These are phyloP conservation scores for Biancaea sappan DNA, from an alignment of 306 rosid species.

Conservation along the genomic window DNA sequence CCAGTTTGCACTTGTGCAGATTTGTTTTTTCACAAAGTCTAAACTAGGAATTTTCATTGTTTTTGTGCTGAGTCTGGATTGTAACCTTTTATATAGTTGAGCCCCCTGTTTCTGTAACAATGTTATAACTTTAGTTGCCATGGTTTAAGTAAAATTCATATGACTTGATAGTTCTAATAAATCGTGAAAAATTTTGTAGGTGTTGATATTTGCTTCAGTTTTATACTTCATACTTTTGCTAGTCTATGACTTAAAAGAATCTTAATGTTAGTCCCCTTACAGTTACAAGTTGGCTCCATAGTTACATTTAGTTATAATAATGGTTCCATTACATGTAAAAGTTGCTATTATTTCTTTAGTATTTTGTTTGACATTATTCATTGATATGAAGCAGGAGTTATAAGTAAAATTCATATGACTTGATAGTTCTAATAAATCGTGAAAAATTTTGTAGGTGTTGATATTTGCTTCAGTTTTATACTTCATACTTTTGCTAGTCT, in stretches of 20 bases:
- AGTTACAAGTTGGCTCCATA: not conserved
- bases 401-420: too few relatives aligned
- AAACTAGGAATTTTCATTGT: not conserved
- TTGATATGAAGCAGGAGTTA: conserved; percentile 64
- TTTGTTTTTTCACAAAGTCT: not conserved
- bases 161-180: not conserved
- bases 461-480: not conserved
- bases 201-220: not conserved
- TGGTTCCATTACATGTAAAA: not conserved
- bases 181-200: not conserved
- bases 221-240: not conserved
- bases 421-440: not conserved
- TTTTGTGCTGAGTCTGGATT: not conserved
- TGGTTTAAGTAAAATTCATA: not conserved
- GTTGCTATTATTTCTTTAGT: not conserved
- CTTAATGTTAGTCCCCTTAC: not conserved
- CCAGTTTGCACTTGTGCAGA: not conserved
- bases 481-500: not conserved
- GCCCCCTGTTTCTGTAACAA: not conserved
- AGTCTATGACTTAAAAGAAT: not conserved
- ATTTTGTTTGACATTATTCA: conserved; percentile 22
- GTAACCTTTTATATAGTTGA: not conserved
- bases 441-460: not conserved
- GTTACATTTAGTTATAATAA: not conserved
- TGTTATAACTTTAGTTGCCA: not conserved